These are phyloP conservation scores for Zymoseptoria passerinii DNA, from an alignment of 2,329 filamentous ascomycete genomes.

Conservation along the genomic window DNA sequence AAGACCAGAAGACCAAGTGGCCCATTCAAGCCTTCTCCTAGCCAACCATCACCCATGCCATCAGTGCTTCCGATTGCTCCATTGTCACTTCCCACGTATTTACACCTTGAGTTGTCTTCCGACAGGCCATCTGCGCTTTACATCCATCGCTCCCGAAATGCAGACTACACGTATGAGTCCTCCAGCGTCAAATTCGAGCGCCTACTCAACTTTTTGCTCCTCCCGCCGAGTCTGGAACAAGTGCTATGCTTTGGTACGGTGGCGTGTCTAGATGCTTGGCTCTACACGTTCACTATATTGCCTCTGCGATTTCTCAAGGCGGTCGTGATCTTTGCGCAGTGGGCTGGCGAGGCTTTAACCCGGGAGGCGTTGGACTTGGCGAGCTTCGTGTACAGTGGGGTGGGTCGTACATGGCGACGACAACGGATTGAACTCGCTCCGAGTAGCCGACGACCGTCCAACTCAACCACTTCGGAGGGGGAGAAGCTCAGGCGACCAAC, in stretches of 20 bases:
- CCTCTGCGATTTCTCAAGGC: slow-evolving; percentile 83
- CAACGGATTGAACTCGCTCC: slow-evolving; percentile 9
- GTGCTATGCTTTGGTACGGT: slow-evolving; percentile 81
- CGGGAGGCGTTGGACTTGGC: slow-evolving; percentile 66
- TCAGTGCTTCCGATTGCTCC: slow-evolving; percentile 52
- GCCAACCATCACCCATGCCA: slow-evolving; percentile 39
- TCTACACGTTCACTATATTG: slow-evolving; percentile 92
- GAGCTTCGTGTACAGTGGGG: slow-evolving; percentile 69
- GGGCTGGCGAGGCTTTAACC: slow-evolving; percentile 65
- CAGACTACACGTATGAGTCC: slow-evolving; percentile 76
- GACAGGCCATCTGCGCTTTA: slow-evolving; percentile 54
- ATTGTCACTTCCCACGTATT: slow-evolving; percentile 54
- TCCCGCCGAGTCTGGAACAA: slow-evolving; percentile 75
- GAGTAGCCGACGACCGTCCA: slow-evolving; percentile 15
- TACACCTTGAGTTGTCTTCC: slow-evolving; percentile 57
- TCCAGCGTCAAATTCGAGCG: slow-evolving; percentile 87
- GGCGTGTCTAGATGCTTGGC: slow-evolving; percentile 89
- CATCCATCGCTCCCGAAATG: slow-evolving; percentile 49
- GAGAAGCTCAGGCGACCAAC: slow-evolving; percentile 5
- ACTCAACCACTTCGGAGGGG: slow-evolving; percentile 4
- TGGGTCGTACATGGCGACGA: slow-evolving; percentile 67
- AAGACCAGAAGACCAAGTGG: slow-evolving; percentile 24
- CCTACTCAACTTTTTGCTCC: slow-evolving; percentile 74
- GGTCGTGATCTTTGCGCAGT: slow-evolving; percentile 63
- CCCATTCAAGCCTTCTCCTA: slow-evolving; percentile 25